These are phyloP conservation scores for Saksenaea vasiformis DNA, from an alignment of 371 early-diverging fungal species.

Conservation along the genomic window DNA sequence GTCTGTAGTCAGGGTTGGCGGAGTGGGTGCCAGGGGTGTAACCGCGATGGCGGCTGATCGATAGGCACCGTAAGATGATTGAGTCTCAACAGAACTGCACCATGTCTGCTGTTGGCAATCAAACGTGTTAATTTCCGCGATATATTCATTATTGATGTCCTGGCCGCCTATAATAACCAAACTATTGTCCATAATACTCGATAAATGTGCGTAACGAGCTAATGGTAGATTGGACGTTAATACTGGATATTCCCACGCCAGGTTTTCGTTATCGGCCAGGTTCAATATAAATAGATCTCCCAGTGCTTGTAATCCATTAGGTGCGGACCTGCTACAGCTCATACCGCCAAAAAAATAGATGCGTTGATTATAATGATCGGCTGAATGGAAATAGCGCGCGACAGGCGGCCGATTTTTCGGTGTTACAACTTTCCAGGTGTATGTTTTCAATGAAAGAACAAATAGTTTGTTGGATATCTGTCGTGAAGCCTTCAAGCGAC, in stretches of 20 bases:
- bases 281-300: constrained; percentile 58
- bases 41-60: constrained; percentile 65
- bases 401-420: constrained; percentile 30
- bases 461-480: constrained; percentile 63
- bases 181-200: constrained; percentile 48
- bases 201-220: constrained; percentile 72
- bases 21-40: constrained; percentile 27
- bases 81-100: constrained; percentile 54
- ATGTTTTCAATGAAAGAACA: constrained; percentile 50
- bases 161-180: constrained; percentile 76
- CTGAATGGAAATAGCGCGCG: constrained; percentile 77
- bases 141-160: constrained; percentile 62
- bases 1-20: constrained; percentile 19
- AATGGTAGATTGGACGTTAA: constrained; percentile 15
- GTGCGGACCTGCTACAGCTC: constrained; percentile 25
- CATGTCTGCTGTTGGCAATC: constrained; percentile 57
- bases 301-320: constrained; percentile 38
- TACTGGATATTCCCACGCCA: constrained; percentile 52
- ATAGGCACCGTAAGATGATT: constrained; percentile 70
- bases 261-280: constrained; percentile 10
- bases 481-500: constrained; percentile 55
- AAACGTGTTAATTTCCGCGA: constrained; percentile 67
- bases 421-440: constrained; percentile 45
- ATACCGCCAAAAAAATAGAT: constrained; percentile 65
- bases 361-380: constrained; percentile 41